Conservation (phyloP, 2,329 filamentous ascomycete genomes). For the Gaeumannomyces sp. region DNA sequence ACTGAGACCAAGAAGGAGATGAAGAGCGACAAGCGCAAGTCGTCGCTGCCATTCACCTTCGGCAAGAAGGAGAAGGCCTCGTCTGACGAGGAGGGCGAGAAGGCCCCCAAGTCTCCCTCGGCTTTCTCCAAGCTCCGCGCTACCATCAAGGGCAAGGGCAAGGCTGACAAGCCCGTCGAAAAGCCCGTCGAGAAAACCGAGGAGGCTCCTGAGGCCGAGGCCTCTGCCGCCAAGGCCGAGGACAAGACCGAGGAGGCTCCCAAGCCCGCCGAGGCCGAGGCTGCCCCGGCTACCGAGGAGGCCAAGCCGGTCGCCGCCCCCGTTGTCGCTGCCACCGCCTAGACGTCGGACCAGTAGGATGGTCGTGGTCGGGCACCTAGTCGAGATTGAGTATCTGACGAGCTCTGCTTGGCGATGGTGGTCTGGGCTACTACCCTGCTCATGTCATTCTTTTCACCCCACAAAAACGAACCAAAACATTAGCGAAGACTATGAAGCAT, state of each 20-base stretch:
- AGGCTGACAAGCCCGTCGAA: conserved; percentile 25
- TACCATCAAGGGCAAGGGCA: conserved; percentile 44
- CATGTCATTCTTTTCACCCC: conserved; percentile 11
- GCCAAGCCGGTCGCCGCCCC: conserved; percentile 36
- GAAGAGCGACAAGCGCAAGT: conserved; percentile 76
- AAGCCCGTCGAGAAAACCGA: conserved; percentile 37
- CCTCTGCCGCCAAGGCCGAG: conserved; percentile 28
- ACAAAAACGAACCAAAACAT: not conserved
- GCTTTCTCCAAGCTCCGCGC: conserved; percentile 56
- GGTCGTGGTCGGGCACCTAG: not conserved
- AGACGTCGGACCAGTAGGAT: conserved; percentile 23
- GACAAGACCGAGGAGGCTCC: conserved; percentile 13
- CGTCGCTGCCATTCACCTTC: conserved; percentile 67
- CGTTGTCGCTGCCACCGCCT: conserved; percentile 46
- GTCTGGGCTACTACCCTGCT: conserved; percentile 3
- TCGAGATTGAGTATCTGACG: conserved; percentile 11
- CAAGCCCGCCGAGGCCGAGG: conserved; percentile 21
- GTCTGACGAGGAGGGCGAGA: conserved; percentile 58
- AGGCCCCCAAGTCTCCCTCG: conserved; percentile 39
- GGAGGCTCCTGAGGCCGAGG: conserved; percentile 33
- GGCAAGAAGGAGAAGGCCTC: conserved; percentile 68
- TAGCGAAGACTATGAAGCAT: conserved; percentile 1
- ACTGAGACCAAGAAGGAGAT: conserved; percentile 55
- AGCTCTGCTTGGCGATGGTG: conserved; percentile 1
- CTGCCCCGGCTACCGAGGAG: conserved; percentile 32